These are phyloP conservation scores for Trypanosoma lewisi DNA, from an alignment of 208 protist genomes.

Conservation along the genomic window DNA sequence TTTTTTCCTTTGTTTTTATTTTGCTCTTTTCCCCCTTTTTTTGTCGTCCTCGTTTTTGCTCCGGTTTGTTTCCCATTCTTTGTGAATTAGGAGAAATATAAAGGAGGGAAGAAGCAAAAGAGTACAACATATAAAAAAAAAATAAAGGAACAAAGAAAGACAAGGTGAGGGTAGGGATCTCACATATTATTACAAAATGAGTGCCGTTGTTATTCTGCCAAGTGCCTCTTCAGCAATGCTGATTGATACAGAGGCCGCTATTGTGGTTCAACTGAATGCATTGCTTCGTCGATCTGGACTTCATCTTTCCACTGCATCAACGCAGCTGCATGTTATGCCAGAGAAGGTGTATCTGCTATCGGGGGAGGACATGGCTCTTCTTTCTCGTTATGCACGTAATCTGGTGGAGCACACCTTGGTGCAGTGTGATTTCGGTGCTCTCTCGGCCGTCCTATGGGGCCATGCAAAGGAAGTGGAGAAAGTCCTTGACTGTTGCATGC, in stretches of 20 bases:
- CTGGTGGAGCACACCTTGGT: slow-evolving; percentile 38
- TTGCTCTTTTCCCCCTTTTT: too few relatives aligned
- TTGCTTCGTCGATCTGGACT: slow-evolving; percentile 48
- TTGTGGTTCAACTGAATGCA: slow-evolving; percentile 30
- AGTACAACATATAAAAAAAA: neutral
- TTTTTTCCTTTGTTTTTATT: too few relatives aligned
- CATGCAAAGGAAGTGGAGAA: slow-evolving; percentile 44
- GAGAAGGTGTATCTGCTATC: slow-evolving; percentile 54
- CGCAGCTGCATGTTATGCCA: slow-evolving; percentile 60
- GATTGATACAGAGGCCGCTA: slow-evolving; percentile 21
- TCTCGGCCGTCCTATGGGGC: slow-evolving; percentile 62
- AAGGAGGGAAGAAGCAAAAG: too few relatives aligned
- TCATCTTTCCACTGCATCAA: slow-evolving; percentile 39
- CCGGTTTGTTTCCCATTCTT: neutral
- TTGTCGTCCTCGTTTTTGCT: too few relatives aligned
- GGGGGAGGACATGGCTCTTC: slow-evolving; percentile 30
- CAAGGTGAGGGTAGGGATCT: neutral
- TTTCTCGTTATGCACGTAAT: slow-evolving; percentile 35
- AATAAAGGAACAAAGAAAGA: slow-evolving; percentile 12
- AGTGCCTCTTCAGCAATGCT: neutral
- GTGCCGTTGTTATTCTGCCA: slow-evolving; percentile 1
- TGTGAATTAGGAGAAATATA: neutral
- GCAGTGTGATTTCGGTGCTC: slow-evolving; percentile 56
- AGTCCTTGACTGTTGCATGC: slow-evolving; percentile 32
- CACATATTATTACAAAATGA: neutral